These are phyloP conservation scores for Suillus subluteus DNA, from an alignment of 768 basidiomycete species.

Conservation along the genomic window DNA sequence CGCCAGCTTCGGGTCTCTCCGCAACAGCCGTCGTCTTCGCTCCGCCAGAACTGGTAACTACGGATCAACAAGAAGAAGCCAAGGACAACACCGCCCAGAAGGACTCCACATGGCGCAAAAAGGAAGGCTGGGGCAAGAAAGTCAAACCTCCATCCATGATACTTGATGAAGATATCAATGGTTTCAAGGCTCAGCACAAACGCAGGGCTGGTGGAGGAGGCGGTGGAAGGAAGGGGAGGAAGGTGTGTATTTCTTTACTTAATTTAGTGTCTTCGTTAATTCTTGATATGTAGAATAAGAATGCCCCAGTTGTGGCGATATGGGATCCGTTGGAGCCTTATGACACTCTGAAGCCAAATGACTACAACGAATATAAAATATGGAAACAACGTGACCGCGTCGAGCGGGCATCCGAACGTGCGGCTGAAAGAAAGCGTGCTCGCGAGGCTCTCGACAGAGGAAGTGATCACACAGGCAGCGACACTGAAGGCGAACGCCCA, in stretches of 20 bases:
- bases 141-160: constrained; percentile 91
- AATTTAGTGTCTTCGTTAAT: constrained; percentile 10
- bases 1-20: constrained; percentile 40
- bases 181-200: constrained; percentile 67
- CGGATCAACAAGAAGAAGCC: constrained; percentile 29
- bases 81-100: constrained; percentile 32
- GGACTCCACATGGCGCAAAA: constrained; percentile 42
- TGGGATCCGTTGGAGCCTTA: constrained; percentile 86
- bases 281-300: constrained; percentile 55
- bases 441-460: constrained; percentile 50
- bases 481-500: constrained; percentile 67
- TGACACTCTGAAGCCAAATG: constrained; percentile 83
- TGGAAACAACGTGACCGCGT: constrained; percentile 80
- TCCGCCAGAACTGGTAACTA: constrained; percentile 57
- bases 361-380: constrained; percentile 85
- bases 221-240: constrained; percentile 56
- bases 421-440: constrained; percentile 62
- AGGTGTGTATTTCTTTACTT: constrained; percentile 44
- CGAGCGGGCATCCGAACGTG: constrained; percentile 63
- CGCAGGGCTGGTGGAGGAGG: constrained; percentile 58
- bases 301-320: constrained; percentile 49
- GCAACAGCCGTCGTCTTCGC: constrained; percentile 73
- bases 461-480: constrained; percentile 69
- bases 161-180: constrained; percentile 87
- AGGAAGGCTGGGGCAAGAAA: constrained; percentile 83